A percentile compares a stretch with the other conserved stretches of the same genome.
Evolutionary conservation across 2,329 filamentous ascomycete genomes (phyloP).

Genomic region (Aureobasidium leucospermi): DNA sequence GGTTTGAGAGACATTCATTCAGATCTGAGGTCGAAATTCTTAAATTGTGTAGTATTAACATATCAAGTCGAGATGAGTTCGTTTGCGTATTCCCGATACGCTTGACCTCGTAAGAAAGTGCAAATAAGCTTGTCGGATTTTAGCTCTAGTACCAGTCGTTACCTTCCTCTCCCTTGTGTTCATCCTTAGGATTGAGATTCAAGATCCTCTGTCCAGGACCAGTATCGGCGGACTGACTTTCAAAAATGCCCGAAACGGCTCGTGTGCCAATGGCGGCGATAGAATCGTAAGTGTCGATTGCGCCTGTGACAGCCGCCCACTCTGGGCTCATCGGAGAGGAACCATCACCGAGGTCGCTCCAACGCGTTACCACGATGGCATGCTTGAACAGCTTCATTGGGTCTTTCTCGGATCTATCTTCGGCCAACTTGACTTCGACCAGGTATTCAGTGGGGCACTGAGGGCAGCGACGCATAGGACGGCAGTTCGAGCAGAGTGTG

Average conservation of each 20-base stretch:
- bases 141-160: constrained; percentile 49
- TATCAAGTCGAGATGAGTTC: no score
- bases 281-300: constrained; percentile 43
- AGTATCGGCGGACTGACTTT: constrained; percentile 45
- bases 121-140: no score
- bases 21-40: background rate
- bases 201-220: constrained; percentile 49
- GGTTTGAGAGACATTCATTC: no score
- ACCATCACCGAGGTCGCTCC: constrained; percentile 55
- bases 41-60: background rate
- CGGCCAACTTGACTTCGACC: constrained; percentile 52
- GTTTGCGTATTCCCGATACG: no score
- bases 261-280: constrained; percentile 47
- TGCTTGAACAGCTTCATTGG: constrained; percentile 47
- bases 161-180: constrained; percentile 48
- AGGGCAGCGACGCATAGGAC: constrained; percentile 54
- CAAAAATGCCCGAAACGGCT: constrained; percentile 53
- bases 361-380: constrained; percentile 53
- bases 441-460: constrained; percentile 57
- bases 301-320: constrained; percentile 50
- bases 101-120: no score
- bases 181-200: constrained; percentile 50
- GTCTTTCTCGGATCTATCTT: constrained; percentile 41
- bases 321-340: constrained; percentile 43
- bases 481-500: constrained; percentile 47